Percentiles rank a stretch among this genome's conserved stretches.
phyloP scores from a whole-genome alignment of 2,329 filamentous ascomycete species.

The Penicillium paneum region DNA sequence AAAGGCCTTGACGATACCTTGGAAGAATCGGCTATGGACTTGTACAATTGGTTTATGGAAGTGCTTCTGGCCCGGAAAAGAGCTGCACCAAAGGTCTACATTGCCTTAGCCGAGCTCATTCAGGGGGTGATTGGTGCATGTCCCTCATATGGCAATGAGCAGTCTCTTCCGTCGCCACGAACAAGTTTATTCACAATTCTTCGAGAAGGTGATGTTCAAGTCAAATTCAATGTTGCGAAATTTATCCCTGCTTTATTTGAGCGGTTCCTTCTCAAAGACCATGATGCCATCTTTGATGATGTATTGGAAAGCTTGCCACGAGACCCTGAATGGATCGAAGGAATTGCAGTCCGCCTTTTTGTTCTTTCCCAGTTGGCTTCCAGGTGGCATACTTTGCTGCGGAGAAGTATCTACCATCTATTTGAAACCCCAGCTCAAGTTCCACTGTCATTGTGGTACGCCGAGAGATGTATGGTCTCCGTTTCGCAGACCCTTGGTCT shows the following conservation, averaged over 20 bases:
- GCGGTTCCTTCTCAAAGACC: slow-evolving; percentile 74
- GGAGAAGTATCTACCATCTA: slow-evolving; percentile 86
- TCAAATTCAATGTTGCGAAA: slow-evolving; percentile 73
- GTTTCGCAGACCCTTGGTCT: slow-evolving; percentile 67
- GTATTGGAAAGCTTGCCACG: slow-evolving; percentile 75
- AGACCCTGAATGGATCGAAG: slow-evolving; percentile 69
- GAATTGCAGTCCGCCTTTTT: slow-evolving; percentile 78
- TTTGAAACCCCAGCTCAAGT: slow-evolving; percentile 84
- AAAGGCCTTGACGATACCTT: slow-evolving; percentile 57
- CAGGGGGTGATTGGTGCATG: slow-evolving; percentile 65
- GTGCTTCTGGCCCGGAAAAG: slow-evolving; percentile 64
- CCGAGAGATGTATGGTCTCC: slow-evolving; percentile 64
- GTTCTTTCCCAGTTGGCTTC: slow-evolving; percentile 75
- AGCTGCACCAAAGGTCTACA: slow-evolving; percentile 67
- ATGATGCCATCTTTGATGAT: slow-evolving; percentile 81
- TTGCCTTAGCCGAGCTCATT: slow-evolving; percentile 65
- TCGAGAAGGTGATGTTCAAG: slow-evolving; percentile 60
- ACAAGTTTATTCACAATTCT: slow-evolving; percentile 75
- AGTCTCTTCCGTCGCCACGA: slow-evolving; percentile 60
- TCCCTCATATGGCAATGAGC: slow-evolving; percentile 62
- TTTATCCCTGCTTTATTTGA: slow-evolving; percentile 72
- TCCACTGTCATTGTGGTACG: slow-evolving; percentile 62
- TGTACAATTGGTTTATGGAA: slow-evolving; percentile 76
- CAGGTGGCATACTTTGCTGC: slow-evolving; percentile 78
- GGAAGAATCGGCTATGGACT: slow-evolving; percentile 64